Conservation (phyloP, 768 basidiomycete genomes). For the Mycena venus region DNA sequence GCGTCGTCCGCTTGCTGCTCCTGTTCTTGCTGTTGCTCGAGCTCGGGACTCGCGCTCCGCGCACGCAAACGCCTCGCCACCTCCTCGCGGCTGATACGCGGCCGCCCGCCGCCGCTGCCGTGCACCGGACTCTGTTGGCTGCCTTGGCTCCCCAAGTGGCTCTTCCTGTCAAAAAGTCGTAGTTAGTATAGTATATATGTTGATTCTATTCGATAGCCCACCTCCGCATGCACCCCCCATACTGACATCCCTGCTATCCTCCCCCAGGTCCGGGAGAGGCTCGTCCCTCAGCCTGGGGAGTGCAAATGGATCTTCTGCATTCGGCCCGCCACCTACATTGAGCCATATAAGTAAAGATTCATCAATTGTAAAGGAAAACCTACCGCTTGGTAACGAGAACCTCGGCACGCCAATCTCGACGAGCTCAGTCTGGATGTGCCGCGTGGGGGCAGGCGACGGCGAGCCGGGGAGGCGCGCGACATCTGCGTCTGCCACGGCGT, state of each 20-base stretch:
- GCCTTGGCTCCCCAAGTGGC: neutral
- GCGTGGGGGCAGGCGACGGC: slow-evolving; percentile 58
- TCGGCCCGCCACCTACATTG: neutral
- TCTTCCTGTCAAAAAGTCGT: neutral
- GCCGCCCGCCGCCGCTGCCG: slow-evolving; percentile 44
- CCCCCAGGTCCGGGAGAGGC: slow-evolving; percentile 26
- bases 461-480: slow-evolving; percentile 62
- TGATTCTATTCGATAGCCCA: neutral
- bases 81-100: slow-evolving; percentile 67
- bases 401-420: slow-evolving; percentile 33
- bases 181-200: neutral
- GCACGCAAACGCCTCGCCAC: slow-evolving; percentile 64
- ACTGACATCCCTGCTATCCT: slow-evolving; percentile 34
- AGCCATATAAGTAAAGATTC: too few relatives aligned
- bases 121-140: neutral
- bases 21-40: neutral
- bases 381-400: slow-evolving; percentile 37
- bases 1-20: neutral
- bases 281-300: slow-evolving; percentile 36
- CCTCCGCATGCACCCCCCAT: slow-evolving; percentile 22
- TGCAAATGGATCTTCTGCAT: slow-evolving; percentile 33
- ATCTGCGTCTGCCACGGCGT: slow-evolving; percentile 37
- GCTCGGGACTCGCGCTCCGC: slow-evolving; percentile 55
- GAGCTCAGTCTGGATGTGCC: slow-evolving; percentile 3
- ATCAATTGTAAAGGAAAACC: neutral